phyloP scores from a whole-genome alignment of 2,329 filamentous ascomycete genomes.

The Cryphonectria japonica region DNA sequence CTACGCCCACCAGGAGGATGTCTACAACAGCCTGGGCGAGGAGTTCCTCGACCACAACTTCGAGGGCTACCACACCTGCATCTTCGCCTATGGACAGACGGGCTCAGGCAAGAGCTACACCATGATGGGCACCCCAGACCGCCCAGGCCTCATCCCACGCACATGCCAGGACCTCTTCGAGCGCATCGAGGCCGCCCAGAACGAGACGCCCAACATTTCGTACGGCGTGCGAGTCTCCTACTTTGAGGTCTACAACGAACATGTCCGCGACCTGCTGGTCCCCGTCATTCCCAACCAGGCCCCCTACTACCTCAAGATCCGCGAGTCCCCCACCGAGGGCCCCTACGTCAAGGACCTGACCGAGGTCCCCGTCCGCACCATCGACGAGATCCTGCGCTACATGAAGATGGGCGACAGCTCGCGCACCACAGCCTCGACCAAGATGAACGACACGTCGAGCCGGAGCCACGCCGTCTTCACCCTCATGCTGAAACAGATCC shows the following conservation, averaged over 20 bases:
- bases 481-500: conserved; percentile 96
- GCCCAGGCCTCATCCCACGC: conserved; percentile 89
- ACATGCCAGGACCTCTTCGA: conserved; percentile 97
- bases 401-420: conserved; percentile 91
- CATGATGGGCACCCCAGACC: conserved; percentile 88
- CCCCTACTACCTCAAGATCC: conserved; percentile 93
- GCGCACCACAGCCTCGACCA: conserved; percentile 88
- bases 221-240: conserved; percentile 98
- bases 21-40: conserved; percentile 92
- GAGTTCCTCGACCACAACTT: conserved; percentile 99
- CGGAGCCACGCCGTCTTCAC: conserved; percentile 98
- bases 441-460: conserved; percentile 99
- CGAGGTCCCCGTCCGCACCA: conserved; percentile 86
- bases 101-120: conserved; percentile 98
- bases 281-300: conserved; percentile 71
- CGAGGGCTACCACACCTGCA: conserved; percentile 98
- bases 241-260: conserved; percentile 99
- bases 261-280: conserved; percentile 90
- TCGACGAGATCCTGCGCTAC: conserved; percentile 82
- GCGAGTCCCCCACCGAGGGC: conserved; percentile 91
- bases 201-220: conserved; percentile 86
- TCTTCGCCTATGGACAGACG: conserved; percentile 98
- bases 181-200: conserved; percentile 76
- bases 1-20: conserved; percentile 89
- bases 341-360: conserved; percentile 97